Base-by-base conservation (phyloP, 768 basidiomycete genomes). In the Cantharellus anzutake region DNA sequence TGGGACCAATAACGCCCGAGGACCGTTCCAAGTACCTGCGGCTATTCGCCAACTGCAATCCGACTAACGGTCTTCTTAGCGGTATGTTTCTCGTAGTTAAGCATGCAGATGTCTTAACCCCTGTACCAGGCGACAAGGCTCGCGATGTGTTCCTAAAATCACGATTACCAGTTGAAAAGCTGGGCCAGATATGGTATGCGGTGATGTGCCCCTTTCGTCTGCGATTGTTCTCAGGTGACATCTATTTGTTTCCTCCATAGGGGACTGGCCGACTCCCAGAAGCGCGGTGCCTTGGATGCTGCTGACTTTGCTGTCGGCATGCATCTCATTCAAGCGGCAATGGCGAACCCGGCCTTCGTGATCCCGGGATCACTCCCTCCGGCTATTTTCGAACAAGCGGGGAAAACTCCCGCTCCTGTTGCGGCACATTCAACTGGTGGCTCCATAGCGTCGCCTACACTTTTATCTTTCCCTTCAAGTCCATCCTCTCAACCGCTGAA, bases 221-320 rank as follows among this genome's bases (percentile, higher is more conserved):
- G 20, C 20, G 20, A 29, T 29, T 29, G 20, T 29, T 29, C 20
- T 29, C 1, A 29, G 20, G 20, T 29, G 20, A 29, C 52, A 58
- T 41, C 20, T 37, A 50, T 50, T 3, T 38, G 57, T 42, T 48
- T 44, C 11, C 20, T 34, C 16, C 55, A 2, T 65, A 96, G 92
- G 93, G 84, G 78, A 63, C 78, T 99, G 42, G 86, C 93, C n/a
- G 96, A 99, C 70, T 93, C 92, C 2, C 86, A 93, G 70, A 80
- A 86, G 64, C 79, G 96, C 62, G 94, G 96, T 57, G 74, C 77
- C 7, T 81, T 99, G 61, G 96, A 99, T 69, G 73, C 81, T 14
- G 76, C 84, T 51, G 96, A 99, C 71, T 99, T 99, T 68, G 83
- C 86, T 61, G 81, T 99, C 66, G 96, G 84, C 44, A 93, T 96